Conservation (phyloP, 495 filamentous ascomycete species). For the Cercophora samala region DNA sequence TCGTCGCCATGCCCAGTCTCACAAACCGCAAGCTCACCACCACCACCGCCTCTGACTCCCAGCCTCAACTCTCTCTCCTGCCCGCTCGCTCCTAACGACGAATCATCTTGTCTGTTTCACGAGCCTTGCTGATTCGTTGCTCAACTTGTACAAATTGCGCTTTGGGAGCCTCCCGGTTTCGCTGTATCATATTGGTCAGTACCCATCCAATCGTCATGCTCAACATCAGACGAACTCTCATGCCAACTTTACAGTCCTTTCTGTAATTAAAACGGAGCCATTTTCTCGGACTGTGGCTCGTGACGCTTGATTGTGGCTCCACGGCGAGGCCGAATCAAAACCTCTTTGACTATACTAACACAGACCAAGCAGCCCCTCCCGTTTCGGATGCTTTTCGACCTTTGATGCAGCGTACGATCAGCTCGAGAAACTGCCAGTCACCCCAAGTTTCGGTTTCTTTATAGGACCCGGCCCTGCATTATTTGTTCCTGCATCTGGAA, state of each 20-base stretch:
- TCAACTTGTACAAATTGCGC: slow-evolving; percentile 34
- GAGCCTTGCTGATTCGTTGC: slow-evolving; percentile 29
- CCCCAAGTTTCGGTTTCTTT: slow-evolving; percentile 22
- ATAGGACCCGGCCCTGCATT: not conserved
- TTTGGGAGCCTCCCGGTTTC: slow-evolving; percentile 23
- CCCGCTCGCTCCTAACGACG: slow-evolving; percentile 22
- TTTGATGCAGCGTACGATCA: slow-evolving; percentile 25
- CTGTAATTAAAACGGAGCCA: slow-evolving; percentile 34
- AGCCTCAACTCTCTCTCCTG: slow-evolving; percentile 30
- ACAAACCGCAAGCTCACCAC: slow-evolving; percentile 18
- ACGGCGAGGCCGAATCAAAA: slow-evolving; percentile 7
- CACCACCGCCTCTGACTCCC: slow-evolving; percentile 25
- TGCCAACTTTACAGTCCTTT: slow-evolving; percentile 31
- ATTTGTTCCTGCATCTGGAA: not conserved
- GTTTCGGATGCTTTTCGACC: not conserved
- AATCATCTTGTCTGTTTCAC: slow-evolving; percentile 3
- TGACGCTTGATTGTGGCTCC: not conserved
- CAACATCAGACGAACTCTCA: slow-evolving; percentile 22
- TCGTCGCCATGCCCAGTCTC: slow-evolving; percentile 35
- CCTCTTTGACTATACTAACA: slow-evolving; percentile 9
- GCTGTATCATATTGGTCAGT: slow-evolving; percentile 55
- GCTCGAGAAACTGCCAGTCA: slow-evolving; percentile 29
- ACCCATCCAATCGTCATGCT: slow-evolving; percentile 33
- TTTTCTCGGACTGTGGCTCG: slow-evolving; percentile 8
- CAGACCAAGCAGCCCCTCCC: not conserved